Conservation (phyloP, 208 protist species). For the Sergeia podlipaevii region DNA sequence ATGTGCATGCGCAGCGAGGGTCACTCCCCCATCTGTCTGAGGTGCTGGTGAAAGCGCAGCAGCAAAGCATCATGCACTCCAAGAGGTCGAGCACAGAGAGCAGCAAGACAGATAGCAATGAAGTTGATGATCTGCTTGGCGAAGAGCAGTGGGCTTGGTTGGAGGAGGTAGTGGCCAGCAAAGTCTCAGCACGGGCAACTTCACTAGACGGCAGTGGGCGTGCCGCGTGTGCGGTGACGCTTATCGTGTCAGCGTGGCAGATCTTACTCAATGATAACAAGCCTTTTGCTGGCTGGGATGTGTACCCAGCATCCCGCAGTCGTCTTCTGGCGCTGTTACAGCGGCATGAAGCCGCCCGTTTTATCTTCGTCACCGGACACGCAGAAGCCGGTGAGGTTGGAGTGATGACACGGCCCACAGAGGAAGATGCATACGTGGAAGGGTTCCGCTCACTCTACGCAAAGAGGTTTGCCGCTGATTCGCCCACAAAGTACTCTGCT, state of each 20-base stretch:
- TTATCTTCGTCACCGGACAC: constrained; percentile 79
- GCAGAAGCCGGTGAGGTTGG: constrained; percentile 68
- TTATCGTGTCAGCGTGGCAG: constrained; percentile 69
- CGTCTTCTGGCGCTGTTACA: constrained; percentile 54
- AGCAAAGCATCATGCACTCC: not conserved
- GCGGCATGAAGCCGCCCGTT: constrained; percentile 28
- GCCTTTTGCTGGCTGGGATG: constrained; percentile 59
- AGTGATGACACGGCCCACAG: constrained; percentile 15
- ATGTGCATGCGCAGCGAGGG: constrained; percentile 27
- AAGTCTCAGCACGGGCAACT: constrained; percentile 6
- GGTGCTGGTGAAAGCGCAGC: constrained; percentile 7
- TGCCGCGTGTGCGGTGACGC: constrained; percentile 39
- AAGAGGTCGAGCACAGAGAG: not conserved
- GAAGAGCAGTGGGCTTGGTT: constrained; percentile 81
- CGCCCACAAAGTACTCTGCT: constrained; percentile 6
- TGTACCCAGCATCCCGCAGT: constrained; percentile 43
- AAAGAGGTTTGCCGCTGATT: constrained; percentile 7
- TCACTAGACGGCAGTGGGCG: constrained; percentile 13
- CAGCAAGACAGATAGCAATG: not conserved
- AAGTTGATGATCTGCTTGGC: constrained; percentile 59
- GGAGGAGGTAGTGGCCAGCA: constrained; percentile 30
- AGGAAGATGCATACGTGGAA: constrained; percentile 8
- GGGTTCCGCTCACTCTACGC: not conserved
- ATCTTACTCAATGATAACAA: constrained; percentile 77
- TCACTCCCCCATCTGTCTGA: constrained; percentile 19